Conservation (phyloP, 2,329 filamentous ascomycete genomes). For the Penicillium sumatraense region DNA sequence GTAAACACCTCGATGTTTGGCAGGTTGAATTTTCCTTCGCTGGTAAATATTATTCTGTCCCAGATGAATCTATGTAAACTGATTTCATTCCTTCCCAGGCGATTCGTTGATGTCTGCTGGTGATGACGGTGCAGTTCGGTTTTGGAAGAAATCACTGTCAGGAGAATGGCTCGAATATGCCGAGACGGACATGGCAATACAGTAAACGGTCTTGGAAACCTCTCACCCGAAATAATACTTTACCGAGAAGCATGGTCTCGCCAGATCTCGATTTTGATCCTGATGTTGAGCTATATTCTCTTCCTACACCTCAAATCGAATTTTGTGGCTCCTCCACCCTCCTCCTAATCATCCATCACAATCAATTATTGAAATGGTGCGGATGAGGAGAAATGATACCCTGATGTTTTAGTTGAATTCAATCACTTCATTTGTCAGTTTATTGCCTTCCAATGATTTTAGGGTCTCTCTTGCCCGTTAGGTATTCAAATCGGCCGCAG, state of each 20-base stretch:
- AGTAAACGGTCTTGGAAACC: constrained; percentile 21
- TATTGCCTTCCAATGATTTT: background rate
- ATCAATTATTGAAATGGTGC: background rate
- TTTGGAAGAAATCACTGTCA: constrained; percentile 49
- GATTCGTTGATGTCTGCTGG: constrained; percentile 50
- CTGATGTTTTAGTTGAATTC: constrained; percentile 7
- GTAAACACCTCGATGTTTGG: constrained; percentile 51
- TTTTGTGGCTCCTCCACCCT: background rate
- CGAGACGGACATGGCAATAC: constrained; percentile 45
- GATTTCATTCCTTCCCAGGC: constrained; percentile 31
- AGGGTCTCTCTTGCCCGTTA: no score
- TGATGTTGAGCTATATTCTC: background rate
- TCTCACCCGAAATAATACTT: background rate
- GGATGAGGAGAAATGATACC: constrained; percentile 26
- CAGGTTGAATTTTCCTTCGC: constrained; percentile 50
- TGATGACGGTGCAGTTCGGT: constrained; percentile 47
- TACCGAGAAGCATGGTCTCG: no score
- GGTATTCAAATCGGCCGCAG: no score
- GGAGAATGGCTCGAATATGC: constrained; percentile 52
- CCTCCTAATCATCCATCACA: background rate
- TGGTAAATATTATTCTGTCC: constrained; percentile 32
- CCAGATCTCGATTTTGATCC: no score
- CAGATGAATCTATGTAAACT: background rate
- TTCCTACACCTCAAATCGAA: background rate
- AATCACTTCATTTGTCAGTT: background rate